Evolutionary conservation across 2,329 filamentous ascomycete genomes (phyloP).

Genomic region (Penicillium sclerotiorum): DNA sequence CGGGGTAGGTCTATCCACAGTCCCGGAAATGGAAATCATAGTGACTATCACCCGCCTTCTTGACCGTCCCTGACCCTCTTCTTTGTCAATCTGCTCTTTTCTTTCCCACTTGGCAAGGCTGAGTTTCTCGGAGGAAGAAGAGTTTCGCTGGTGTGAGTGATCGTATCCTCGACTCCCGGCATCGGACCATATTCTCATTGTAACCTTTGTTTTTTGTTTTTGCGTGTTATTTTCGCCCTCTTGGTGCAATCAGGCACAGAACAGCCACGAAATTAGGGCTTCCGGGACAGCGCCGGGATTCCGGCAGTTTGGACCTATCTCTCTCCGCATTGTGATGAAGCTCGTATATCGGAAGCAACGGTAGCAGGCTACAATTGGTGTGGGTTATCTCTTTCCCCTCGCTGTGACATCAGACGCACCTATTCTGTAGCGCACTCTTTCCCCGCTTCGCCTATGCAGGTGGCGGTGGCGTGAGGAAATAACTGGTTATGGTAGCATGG

Average conservation of each 20-base stretch:
- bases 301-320: slow-evolving; percentile 7
- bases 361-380: slow-evolving; percentile 3
- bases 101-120: neutral
- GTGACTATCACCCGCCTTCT: slow-evolving; percentile 1
- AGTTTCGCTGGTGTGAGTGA: no score
- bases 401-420: neutral
- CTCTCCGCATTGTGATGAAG: neutral
- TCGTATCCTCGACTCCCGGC: no score
- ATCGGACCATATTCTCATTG: neutral
- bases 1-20: slow-evolving; percentile 2
- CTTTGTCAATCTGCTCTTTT: neutral
- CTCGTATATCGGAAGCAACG: neutral
- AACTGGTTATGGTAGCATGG: no score
- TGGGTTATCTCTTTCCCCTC: slow-evolving; percentile 8
- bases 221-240: no score
- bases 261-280: no score
- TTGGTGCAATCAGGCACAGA: no score
- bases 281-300: slow-evolving; percentile 17
- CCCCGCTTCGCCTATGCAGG: slow-evolving; percentile 4
- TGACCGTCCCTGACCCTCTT: neutral
- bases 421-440: neutral
- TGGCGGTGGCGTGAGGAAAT: slow-evolving; percentile 7
- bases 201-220: no score
- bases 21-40: slow-evolving; percentile 9
- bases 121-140: neutral